Evolutionary conservation across 2,329 filamentous ascomycete species (phyloP).

Genomic region (Colletotrichum zoysiae): DNA sequence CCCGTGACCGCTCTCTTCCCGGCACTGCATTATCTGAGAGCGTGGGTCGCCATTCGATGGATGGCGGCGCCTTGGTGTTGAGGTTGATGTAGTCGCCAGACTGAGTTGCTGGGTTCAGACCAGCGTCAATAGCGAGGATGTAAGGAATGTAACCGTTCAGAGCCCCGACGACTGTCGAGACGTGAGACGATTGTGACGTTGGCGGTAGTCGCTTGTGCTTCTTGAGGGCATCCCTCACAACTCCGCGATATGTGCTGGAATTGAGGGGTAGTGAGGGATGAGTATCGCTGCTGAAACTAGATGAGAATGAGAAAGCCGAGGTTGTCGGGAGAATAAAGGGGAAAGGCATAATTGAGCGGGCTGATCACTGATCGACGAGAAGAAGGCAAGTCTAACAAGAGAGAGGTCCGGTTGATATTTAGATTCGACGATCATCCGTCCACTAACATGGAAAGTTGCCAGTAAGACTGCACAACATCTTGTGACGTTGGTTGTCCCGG

Average conservation of each 20-base stretch:
- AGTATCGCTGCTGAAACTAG: conserved; percentile 80
- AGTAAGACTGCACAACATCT: conserved; percentile 17
- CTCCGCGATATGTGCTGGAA: conserved; percentile 85
- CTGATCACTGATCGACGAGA: not conserved
- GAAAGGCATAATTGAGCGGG: conserved; percentile 78
- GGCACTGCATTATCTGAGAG: conserved; percentile 75
- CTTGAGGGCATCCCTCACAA: conserved; percentile 87
- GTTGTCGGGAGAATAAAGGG: conserved; percentile 91
- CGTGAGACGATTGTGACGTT: conserved; percentile 75
- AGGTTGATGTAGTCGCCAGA: conserved; percentile 74
- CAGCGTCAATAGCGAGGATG: conserved; percentile 80
- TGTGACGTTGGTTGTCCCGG: conserved; percentile 37
- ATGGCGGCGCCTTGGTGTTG: conserved; percentile 69
- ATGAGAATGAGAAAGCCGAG: conserved; percentile 84
- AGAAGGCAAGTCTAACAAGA: not conserved
- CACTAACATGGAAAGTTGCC: conserved; percentile 36
- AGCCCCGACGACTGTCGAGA: conserved; percentile 76
- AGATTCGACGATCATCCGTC: conserved; percentile 7
- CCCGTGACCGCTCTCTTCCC: conserved; percentile 73
- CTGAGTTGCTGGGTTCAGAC: conserved; percentile 69
- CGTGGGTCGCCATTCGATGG: conserved; percentile 88
- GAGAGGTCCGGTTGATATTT: not conserved
- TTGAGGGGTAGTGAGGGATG: conserved; percentile 90
- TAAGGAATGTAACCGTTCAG: conserved; percentile 87
- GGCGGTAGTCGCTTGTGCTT: conserved; percentile 88